Conservation (phyloP, 768 basidiomycete genomes). For the Pleurotus tuoliensis region DNA sequence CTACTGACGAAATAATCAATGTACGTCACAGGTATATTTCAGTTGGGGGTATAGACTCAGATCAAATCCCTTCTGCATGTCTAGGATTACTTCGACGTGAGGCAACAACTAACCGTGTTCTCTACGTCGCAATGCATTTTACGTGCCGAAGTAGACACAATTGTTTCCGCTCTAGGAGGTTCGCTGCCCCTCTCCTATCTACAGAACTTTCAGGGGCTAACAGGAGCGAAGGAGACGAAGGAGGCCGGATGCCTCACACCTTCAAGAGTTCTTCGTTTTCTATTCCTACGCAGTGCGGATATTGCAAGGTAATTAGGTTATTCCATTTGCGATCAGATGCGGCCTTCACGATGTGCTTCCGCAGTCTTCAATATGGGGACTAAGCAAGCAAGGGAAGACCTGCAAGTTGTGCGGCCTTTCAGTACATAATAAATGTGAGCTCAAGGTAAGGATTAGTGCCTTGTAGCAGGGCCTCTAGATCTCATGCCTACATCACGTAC, state of each 20-base stretch:
- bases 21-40: constrained; percentile 28
- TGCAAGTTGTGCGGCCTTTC: constrained; percentile 75
- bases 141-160: constrained; percentile 60
- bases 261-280: constrained; percentile 88
- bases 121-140: constrained; percentile 54
- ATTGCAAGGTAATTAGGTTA: constrained; percentile 60
- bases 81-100: constrained; percentile 61
- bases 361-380: constrained; percentile 82
- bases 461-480: not conserved
- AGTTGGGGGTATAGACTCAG: not conserved
- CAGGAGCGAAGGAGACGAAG: constrained; percentile 59
- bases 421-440: constrained; percentile 81
- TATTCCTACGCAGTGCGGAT: constrained; percentile 77
- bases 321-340: not conserved
- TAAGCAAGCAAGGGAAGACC: constrained; percentile 84
- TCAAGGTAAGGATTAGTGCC: constrained; percentile 52
- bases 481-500: not conserved
- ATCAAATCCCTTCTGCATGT: constrained; percentile 12
- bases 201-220: constrained; percentile 8
- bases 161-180: constrained; percentile 64
- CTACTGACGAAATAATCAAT: constrained; percentile 54
- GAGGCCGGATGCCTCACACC: constrained; percentile 63
- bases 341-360: not conserved
- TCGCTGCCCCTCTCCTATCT: constrained; percentile 14
- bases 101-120: constrained; percentile 55